phyloP scores from a whole-genome alignment of 2,329 filamentous ascomycete species.

The Monosporascus cannonballus region DNA sequence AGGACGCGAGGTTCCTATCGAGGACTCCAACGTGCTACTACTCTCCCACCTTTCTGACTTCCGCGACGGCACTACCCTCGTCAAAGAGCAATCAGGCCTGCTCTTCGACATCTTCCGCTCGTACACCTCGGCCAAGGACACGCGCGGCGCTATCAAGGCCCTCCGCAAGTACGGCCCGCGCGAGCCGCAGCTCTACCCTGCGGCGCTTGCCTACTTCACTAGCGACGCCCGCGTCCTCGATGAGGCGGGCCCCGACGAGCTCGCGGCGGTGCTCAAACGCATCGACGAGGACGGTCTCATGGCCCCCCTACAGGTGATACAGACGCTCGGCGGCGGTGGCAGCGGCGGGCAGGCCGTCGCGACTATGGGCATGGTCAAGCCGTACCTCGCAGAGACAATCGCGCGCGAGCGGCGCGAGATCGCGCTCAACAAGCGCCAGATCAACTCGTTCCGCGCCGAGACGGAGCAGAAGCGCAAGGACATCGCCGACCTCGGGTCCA shows the following conservation, averaged over 20 bases:
- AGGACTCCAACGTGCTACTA: constrained; percentile 88
- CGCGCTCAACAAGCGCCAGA: constrained; percentile 68
- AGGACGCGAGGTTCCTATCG: constrained; percentile 74
- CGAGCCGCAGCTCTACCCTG: constrained; percentile 87
- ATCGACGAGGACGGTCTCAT: constrained; percentile 90
- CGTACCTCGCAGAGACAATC: constrained; percentile 84
- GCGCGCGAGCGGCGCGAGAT: constrained; percentile 85
- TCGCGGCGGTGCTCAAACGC: constrained; percentile 71
- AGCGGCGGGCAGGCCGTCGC: constrained; percentile 52
- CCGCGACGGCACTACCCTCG: constrained; percentile 80
- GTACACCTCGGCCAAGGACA: constrained; percentile 89
- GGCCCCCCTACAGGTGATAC: constrained; percentile 93
- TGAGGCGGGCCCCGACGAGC: constrained; percentile 77
- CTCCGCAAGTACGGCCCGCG: constrained; percentile 85
- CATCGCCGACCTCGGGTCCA: constrained; percentile 67
- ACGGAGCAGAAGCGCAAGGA: constrained; percentile 75
- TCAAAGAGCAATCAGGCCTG: constrained; percentile 88
- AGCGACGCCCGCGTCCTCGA: constrained; percentile 75
- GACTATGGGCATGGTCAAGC: constrained; percentile 96
- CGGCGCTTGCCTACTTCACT: constrained; percentile 88
- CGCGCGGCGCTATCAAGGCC: constrained; percentile 80
- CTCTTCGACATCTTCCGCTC: constrained; percentile 95
- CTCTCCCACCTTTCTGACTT: constrained; percentile 91
- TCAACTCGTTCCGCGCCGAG: constrained; percentile 76
- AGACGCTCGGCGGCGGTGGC: constrained; percentile 58